Evolutionary conservation across 2,329 filamentous ascomycete genomes (phyloP).

Genomic region (Verticillium tricorpus): DNA sequence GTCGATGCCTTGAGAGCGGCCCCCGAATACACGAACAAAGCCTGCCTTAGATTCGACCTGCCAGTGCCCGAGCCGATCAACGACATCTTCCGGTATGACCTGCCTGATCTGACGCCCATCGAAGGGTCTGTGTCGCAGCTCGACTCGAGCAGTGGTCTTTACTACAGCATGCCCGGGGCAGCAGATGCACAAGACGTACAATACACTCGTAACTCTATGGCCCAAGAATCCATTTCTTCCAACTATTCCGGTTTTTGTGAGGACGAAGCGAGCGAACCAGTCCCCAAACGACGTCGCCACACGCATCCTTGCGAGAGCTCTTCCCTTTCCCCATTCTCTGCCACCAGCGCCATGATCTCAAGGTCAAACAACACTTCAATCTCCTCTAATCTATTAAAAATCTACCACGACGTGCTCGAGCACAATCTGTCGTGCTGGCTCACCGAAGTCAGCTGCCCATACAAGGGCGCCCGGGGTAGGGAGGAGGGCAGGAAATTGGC

Average conservation of each 20-base stretch:
- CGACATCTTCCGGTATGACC: no score
- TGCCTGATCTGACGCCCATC: no score
- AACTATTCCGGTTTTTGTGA: background rate
- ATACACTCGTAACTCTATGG: background rate
- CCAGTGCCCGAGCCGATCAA: no score
- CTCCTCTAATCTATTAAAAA: slow-evolving; percentile 37
- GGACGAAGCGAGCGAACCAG: background rate
- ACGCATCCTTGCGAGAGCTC: background rate
- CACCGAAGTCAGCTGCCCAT: slow-evolving; percentile 48
- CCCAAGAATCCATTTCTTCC: background rate
- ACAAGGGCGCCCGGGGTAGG: slow-evolving; percentile 21
- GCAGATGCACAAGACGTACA: background rate
- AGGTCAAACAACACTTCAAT: slow-evolving; percentile 30
- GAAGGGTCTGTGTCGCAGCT: no score
- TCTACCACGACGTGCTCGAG: slow-evolving; percentile 52
- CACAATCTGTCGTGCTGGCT: slow-evolving; percentile 50
- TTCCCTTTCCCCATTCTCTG: slow-evolving; percentile 10
- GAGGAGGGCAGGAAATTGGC: slow-evolving; percentile 16
- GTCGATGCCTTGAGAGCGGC: no score
- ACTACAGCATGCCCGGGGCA: background rate
- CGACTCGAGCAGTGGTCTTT: no score
- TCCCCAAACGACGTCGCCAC: background rate
- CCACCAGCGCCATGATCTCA: slow-evolving; percentile 18
- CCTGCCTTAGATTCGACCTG: no score
- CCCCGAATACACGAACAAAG: no score